Conservation (phyloP, 257 asterid genomes). For the Fraxinus cuspidata region DNA sequence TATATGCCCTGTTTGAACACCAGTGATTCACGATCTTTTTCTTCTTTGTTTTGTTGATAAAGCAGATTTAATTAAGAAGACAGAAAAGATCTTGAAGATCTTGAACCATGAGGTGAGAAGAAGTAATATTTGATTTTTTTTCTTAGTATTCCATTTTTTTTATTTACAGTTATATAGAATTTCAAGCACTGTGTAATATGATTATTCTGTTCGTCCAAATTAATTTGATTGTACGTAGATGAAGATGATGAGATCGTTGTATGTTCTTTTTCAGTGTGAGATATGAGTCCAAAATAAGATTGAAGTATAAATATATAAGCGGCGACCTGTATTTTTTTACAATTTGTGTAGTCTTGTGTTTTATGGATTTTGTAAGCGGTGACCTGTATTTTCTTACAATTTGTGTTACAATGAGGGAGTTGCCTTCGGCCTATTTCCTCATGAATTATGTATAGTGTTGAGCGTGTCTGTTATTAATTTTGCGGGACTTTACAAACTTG, state of each 20-base stretch:
- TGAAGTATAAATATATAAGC: not conserved
- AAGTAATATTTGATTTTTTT: too few relatives aligned
- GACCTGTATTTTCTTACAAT: too few relatives aligned
- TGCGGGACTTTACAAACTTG: not conserved
- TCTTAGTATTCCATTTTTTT: too few relatives aligned
- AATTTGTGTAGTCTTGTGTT: not conserved
- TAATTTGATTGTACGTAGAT: not conserved
- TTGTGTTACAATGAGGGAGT: not conserved
- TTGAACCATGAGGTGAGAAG: too few relatives aligned
- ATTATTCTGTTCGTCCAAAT: not conserved
- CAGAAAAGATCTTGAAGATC: too few relatives aligned
- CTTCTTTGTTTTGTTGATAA: too few relatives aligned
- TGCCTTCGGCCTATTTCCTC: not conserved
- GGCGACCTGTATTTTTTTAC: not conserved
- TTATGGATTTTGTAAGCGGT: not conserved
- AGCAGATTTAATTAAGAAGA: too few relatives aligned
- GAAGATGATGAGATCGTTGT: not conserved
- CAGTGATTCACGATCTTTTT: too few relatives aligned
- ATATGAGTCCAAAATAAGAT: not conserved
- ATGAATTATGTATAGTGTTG: too few relatives aligned
- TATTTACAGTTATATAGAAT: not conserved
- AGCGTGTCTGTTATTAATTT: not conserved
- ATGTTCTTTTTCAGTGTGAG: not conserved
- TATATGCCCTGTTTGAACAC: too few relatives aligned
- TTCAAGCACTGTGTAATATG: not conserved